Evolutionary conservation across 192 early-diverging fungal genomes (phyloP).

Genomic region (Dissophora ornata): DNA sequence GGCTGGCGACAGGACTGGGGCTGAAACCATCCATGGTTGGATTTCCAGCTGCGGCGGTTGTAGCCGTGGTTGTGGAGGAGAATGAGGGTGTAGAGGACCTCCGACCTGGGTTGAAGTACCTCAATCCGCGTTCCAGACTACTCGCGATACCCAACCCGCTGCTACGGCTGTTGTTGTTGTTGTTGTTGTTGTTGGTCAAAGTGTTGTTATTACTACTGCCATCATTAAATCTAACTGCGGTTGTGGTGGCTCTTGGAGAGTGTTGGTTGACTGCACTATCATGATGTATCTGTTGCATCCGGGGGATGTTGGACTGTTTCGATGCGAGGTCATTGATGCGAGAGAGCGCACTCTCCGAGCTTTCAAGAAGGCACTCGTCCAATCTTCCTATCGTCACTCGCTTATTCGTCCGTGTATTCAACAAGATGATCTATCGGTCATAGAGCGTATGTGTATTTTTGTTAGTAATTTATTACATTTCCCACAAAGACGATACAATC

Average conservation of each 20-base stretch:
- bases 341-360: background rate
- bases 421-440: slow-evolving; percentile 20
- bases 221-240: no score
- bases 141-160: slow-evolving; percentile 10
- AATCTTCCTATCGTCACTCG: slow-evolving; percentile 10
- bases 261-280: no score
- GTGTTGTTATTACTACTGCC: background rate
- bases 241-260: no score
- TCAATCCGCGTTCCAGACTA: slow-evolving; percentile 25
- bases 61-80: background rate
- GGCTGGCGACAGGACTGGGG: no score
- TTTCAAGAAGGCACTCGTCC: slow-evolving; percentile 25
- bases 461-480: no score
- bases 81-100: slow-evolving; percentile 47
- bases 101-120: slow-evolving; percentile 19
- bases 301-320: background rate
- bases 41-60: background rate
- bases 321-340: background rate
- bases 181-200: background rate
- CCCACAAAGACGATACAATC: no score
- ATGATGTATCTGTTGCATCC: no score
- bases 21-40: background rate
- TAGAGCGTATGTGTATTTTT: no score
- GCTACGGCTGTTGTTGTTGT: slow-evolving; percentile 6
- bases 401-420: slow-evolving; percentile 29